Evolutionary conservation across 176 grass and related monocot genomes (phyloP), one percentile per base, ranked within the genome.

Genomic region (Neostapfia colusana): DNA sequence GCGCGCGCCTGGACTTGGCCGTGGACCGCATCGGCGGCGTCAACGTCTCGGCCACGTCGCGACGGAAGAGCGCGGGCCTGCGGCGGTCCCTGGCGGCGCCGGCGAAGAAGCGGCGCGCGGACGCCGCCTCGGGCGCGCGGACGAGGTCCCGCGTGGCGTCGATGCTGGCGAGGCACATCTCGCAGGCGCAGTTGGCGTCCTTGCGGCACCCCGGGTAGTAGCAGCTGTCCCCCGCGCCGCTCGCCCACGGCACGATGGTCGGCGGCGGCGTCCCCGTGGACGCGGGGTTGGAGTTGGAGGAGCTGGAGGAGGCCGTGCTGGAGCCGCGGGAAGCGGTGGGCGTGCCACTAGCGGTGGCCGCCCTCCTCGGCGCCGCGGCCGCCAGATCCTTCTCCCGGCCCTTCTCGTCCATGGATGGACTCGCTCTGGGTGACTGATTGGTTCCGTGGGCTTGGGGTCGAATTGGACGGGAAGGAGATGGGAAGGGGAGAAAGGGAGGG

Each of bases 81-180:
- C 51, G 51, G 51, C 70, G 15, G 43, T 57, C 66, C 72, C 40
- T 70, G 35, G 61, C 74, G n/a, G 65, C 48, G 27, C 2, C 60
- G 46, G 53, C 71, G 74, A 81, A 91, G 71, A 70, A 84, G 67
- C 75, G 78, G 70, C 67, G 84, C 36, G 75, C 83, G 57, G 84
- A 77, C 72, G 81, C 71, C 24, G 71, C 73, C 78, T 65, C 82
- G 63, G 77, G 87, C 26, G 40, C 75, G 31, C 61, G 79, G 45
- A 99, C 46, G 60, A 99, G 87, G 73, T 99, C 91, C 1, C 89
- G 87, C 45, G 89, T 99, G 84, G 95, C 95, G 79, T 88, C 25
- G 50, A 99, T 92, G 85, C 95, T 99, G 8, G 91, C 91, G 58
- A 95, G 82, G 77, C 91, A 99, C 9, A 94, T 94, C 69, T 95